Percentiles rank a stretch among this genome's conserved stretches.
These are phyloP conservation scores for Cenococcum geophilum DNA, from an alignment of 495 filamentous ascomycete species.

Conservation along the genomic window DNA sequence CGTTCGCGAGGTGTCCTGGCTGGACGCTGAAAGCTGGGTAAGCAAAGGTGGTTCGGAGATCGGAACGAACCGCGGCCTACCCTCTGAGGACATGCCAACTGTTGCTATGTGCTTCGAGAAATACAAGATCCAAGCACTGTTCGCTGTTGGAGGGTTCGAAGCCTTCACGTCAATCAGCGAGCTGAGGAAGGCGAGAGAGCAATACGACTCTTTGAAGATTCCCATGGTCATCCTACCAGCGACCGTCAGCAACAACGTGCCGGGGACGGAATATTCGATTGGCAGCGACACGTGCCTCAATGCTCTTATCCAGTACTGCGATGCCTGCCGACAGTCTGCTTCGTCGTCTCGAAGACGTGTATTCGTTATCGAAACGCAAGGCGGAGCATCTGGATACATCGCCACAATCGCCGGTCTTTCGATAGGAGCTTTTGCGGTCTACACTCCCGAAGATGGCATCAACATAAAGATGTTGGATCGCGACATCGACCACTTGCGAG, in stretches of 20 bases:
- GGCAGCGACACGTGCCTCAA: conserved; percentile 97
- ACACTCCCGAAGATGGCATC: conserved; percentile 95
- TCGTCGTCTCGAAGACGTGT: conserved; percentile 86
- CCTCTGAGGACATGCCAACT: conserved; percentile 70
- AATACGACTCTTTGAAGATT: conserved; percentile 82
- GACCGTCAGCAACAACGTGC: conserved; percentile 98
- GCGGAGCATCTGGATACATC: conserved; percentile 88
- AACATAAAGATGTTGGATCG: conserved; percentile 84
- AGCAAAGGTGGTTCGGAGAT: conserved; percentile 97
- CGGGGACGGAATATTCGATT: conserved; percentile 93
- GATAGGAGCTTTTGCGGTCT: conserved; percentile 90
- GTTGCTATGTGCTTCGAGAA: conserved; percentile 80
- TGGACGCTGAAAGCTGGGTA: conserved; percentile 93
- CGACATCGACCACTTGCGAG: conserved; percentile 84
- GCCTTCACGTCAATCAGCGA: conserved; percentile 89
- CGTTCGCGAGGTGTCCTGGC: conserved; percentile 78
- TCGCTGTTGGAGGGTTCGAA: conserved; percentile 94
- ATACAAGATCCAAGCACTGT: conserved; percentile 84
- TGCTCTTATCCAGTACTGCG: conserved; percentile 92
- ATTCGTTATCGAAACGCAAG: conserved; percentile 97
- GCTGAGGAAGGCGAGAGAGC: conserved; percentile 68
- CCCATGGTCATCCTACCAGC: conserved; percentile 88
- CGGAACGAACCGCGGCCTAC: conserved; percentile 91
- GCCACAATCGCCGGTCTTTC: conserved; percentile 83
- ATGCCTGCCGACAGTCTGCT: conserved; percentile 93